Evolutionary conservation across 345 rosid genomes (phyloP), one percentile per base, ranked within the genome.

Genomic region (Rhodamnia rubescens): DNA sequence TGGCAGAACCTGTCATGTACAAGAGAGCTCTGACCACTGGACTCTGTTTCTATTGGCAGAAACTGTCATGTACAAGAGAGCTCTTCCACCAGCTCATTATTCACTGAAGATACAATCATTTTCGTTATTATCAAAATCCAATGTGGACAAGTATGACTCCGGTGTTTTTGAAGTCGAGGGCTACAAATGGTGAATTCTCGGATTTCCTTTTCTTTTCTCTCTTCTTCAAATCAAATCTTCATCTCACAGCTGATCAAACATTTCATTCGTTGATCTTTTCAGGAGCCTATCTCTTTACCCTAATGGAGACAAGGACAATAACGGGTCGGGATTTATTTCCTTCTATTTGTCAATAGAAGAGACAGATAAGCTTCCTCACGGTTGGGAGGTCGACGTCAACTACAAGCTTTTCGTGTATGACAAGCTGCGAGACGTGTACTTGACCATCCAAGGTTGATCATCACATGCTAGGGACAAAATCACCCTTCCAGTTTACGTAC

Each of bases 221-320:
- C 6, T 53, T 20, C 54, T 53, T 53, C 40, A 36, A 36, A 36
- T 36, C 40, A 36, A 36, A 36, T 36, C 3, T 36, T 36, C 40
- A 2, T 36, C 40, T 36, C 40, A 36, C 40, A 36, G 40, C 40
- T 36, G 40, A 54, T 54, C 7, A 54, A 20, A 54, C 24, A 1
- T 7, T 9, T 26, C n/a, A n/a, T 58, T 58, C 6, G 32, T 11
- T 36, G 40, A 2, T 5, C 8, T 2, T 58, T 49, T 27, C 32
- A 85, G 84, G 86, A 85, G 85, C 75, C 24, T 85, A 53, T 18
- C 26, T 51, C 53, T 87, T 29, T 87, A 87, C 50, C 88, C 88
- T 16, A 50, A 61, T 61, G 85, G 89, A 32, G 84, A 85, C 59
- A 74, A 75, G 78, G 47, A 75, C 15, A 21, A 54, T 22, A 5